Base-by-base conservation (phyloP, 192 early-diverging fungal species). In the Gryganskiella cystojenkinii region DNA sequence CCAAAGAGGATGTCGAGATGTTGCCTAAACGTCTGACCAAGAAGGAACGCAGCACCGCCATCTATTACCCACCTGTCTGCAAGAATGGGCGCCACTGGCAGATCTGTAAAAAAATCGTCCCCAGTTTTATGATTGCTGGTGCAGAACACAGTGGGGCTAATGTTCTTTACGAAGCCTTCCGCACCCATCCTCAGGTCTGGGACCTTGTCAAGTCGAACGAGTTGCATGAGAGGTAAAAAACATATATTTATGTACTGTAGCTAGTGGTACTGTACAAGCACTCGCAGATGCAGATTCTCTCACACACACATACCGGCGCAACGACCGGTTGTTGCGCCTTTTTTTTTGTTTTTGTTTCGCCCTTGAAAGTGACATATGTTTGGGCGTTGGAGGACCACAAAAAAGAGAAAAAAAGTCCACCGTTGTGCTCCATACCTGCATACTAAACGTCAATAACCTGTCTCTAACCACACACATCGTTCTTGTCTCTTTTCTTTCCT, bases 71-170 rank as follows among this genome's bases (percentile, higher is more conserved):
- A 20, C 81, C 80, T 4, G 79, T 71, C 13, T 84, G 83, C 50
- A 78, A 70, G 45, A 81, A 81, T 43, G 71, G 63, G 10, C 66
- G 71, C 20, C 70, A 75, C 55, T 67, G 60, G 63, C 80, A 83
- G 22, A 78, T 79, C 28, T 85, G 84, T 34, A 83, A 82, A 53
- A 85, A 85, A 47, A 83, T 83, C 54, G 80, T 85, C 13, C 84
- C 84, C 14, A 82, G 82, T 44, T 85, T 85, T 54, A 85, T 85
- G 57, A 80, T 85, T 83, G 84, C 84, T 47, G 84, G 84, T 40
- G 82, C 82, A 20, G 84, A 85, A 46, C 59, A 83, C 17, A 73
- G 79, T 28, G 84, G 75, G 3, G 67, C 75, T 33, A 40, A 70
- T 9, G 83, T 80, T 30, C 68, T 85, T 19, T 85, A 83, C 56